Conservation (phyloP, 2,329 filamentous ascomycete species). For the Neurospora sp. region DNA sequence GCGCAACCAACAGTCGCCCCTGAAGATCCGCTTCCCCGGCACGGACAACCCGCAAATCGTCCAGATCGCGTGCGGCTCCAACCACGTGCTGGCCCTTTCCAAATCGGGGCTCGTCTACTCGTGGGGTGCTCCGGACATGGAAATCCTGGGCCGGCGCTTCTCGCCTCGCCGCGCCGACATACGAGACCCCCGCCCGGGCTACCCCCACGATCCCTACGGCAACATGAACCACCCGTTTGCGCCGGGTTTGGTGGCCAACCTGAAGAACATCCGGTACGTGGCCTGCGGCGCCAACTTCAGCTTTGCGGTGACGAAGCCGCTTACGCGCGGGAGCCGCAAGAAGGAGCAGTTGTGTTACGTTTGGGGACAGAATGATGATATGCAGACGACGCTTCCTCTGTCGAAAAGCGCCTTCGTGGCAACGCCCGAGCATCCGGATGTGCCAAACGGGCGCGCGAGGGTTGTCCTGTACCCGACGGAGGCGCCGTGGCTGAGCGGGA, state of each 20-base stretch:
- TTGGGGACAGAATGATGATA: constrained; percentile 83
- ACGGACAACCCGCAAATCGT: background rate
- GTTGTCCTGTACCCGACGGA: background rate
- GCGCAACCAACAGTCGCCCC: background rate
- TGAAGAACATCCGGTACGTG: constrained; percentile 23
- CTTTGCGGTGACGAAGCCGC: constrained; percentile 68
- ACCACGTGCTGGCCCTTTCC: constrained; percentile 11
- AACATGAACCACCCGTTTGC: constrained; percentile 42
- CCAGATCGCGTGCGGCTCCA: constrained; percentile 9
- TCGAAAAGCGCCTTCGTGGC: constrained; percentile 2
- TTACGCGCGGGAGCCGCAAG: constrained; percentile 32
- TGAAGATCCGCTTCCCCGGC: background rate
- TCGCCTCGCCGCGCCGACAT: background rate
- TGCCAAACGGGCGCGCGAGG: background rate
- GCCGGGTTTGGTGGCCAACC: background rate
- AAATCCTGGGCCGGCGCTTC: constrained; percentile 11
- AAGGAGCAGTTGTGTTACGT: constrained; percentile 35
- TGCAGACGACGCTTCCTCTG: constrained; percentile 50
- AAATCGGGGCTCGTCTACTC: constrained; percentile 8
- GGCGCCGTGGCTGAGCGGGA: background rate
- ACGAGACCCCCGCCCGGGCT: background rate
- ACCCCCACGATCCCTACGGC: constrained; percentile 23
- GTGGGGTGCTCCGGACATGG: constrained; percentile 8
- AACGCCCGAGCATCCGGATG: constrained; percentile 1
- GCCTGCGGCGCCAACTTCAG: constrained; percentile 63